Evolutionary conservation across 331 rosid genomes (phyloP).

Genomic region (Malus hybrid): DNA sequence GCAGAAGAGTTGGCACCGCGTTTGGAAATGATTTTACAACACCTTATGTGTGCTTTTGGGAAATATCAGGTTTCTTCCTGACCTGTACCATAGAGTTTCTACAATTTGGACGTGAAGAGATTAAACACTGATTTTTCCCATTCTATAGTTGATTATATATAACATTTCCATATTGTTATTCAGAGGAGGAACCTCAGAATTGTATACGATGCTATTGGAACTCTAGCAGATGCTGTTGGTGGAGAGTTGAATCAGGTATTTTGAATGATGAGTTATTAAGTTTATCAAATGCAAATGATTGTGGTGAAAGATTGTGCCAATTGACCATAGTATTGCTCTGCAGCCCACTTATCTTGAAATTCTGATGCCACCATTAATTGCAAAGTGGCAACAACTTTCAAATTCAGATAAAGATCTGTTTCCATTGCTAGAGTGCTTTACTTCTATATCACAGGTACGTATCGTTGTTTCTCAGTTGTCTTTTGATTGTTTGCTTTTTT

Average conservation of each 20-base stretch:
- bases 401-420: slow-evolving; percentile 93
- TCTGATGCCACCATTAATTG: slow-evolving; percentile 97
- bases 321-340: slow-evolving; percentile 21
- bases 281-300: slow-evolving; percentile 4
- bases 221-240: slow-evolving; percentile 98
- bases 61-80: slow-evolving; percentile 81
- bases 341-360: slow-evolving; percentile 86
- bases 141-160: slow-evolving; percentile 9
- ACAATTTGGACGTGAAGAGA: not conserved
- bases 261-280: not conserved
- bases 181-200: slow-evolving; percentile 92
- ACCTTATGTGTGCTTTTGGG: slow-evolving; percentile 86
- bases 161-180: slow-evolving; percentile 14
- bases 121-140: not conserved
- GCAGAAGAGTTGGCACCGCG: slow-evolving; percentile 89
- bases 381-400: slow-evolving; percentile 96
- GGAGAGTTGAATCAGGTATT: slow-evolving; percentile 83
- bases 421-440: slow-evolving; percentile 92
- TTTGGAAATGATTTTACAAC: slow-evolving; percentile 77
- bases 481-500: not conserved
- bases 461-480: slow-evolving; percentile 2
- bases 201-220: slow-evolving; percentile 97
- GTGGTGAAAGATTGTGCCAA: slow-evolving; percentile 1
- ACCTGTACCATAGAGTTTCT: slow-evolving; percentile 2
- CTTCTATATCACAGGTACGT: slow-evolving; percentile 87